Conservation (phyloP, 768 basidiomycete species). For the Tylopilus sp. region DNA sequence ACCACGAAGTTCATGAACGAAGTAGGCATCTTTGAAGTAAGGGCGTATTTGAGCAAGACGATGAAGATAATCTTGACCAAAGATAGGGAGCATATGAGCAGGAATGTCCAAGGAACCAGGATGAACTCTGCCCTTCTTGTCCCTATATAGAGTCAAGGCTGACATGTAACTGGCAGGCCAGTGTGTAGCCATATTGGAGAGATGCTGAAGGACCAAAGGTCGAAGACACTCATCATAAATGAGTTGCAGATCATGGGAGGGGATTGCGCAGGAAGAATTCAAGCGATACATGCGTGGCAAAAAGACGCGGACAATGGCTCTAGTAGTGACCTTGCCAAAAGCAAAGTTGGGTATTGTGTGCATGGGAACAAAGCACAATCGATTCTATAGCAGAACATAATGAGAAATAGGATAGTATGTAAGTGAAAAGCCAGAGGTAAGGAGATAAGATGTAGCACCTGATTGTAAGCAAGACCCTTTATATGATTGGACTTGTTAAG, state of each 20-base stretch:
- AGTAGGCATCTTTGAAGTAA: neutral
- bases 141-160: neutral
- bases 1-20: slow-evolving; percentile 6
- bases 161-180: neutral
- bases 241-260: neutral
- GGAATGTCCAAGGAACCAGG: neutral
- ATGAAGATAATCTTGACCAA: too few relatives aligned
- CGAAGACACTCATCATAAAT: neutral
- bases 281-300: neutral
- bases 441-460: neutral
- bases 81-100: too few relatives aligned
- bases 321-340: neutral
- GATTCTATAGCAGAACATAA: neutral
- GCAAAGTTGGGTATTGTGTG: neutral
- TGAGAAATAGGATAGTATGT: too few relatives aligned
- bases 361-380: neutral
- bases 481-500: neutral
- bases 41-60: too few relatives aligned
- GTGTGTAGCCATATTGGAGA: neutral
- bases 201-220: neutral
- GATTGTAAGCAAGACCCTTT: too few relatives aligned
- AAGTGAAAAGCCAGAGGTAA: too few relatives aligned
- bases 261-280: neutral
- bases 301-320: neutral
- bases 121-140: neutral